Conservation (phyloP, 129 eudicot species). For the Kitagawia praeruptora region DNA sequence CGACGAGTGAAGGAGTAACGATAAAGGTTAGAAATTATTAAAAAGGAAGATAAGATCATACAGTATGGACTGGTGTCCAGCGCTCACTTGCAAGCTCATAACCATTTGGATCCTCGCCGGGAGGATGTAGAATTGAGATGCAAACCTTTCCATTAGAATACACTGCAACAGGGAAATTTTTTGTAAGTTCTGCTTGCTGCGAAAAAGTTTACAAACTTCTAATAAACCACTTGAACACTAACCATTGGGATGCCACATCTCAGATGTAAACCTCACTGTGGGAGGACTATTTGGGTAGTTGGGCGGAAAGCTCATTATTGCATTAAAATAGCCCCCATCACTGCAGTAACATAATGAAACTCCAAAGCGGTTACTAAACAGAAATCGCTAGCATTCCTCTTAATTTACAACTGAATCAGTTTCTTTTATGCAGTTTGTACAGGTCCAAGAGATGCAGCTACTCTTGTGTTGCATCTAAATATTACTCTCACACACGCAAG, state of each 20-base stretch:
- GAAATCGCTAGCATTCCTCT: background rate
- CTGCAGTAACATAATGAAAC: constrained; percentile 19
- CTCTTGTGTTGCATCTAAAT: background rate
- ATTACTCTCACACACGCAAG: no score
- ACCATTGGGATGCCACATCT: constrained; percentile 73
- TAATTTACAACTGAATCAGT: background rate
- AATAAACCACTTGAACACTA: constrained; percentile 6
- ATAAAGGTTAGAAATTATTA: background rate
- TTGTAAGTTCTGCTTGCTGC: background rate
- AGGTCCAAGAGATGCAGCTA: background rate
- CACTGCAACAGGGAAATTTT: constrained; percentile 21
- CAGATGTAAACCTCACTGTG: constrained; percentile 50
- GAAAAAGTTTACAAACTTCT: background rate
- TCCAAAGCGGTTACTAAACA: background rate
- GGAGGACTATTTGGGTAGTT: constrained; percentile 63
- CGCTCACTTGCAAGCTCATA: constrained; percentile 67
- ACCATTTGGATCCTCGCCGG: constrained; percentile 57
- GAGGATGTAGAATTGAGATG: constrained; percentile 59
- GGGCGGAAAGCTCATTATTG: constrained; percentile 52
- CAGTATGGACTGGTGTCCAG: constrained; percentile 61
- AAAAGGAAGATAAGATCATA: constrained; percentile 8
- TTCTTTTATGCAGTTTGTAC: background rate
- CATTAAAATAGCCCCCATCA: constrained; percentile 58
- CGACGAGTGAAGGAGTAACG: background rate
- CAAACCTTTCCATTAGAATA: constrained; percentile 56